phyloP scores from a whole-genome alignment of 1,284 basidiomycete genomes.

The Marasmius sp. region DNA sequence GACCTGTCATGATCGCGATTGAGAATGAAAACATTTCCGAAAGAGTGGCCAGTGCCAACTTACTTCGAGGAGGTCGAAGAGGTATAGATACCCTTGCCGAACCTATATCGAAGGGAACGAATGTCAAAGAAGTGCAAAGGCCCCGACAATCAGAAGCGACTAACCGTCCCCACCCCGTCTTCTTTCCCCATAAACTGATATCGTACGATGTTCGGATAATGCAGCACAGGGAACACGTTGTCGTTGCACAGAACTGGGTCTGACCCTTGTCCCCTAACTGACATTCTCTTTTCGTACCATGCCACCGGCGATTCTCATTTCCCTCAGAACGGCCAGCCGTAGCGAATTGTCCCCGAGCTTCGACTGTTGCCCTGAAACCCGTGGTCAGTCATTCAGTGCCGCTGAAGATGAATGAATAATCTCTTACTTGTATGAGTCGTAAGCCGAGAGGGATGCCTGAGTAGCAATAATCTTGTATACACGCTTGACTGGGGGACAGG shows the following conservation, averaged over 20 bases:
- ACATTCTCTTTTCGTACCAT: conserved; percentile 56
- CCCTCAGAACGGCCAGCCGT: conserved; percentile 50
- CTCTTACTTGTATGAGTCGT: conserved; percentile 57
- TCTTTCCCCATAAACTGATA: conserved; percentile 57
- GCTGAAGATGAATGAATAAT: background rate
- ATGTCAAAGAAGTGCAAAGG: background rate
- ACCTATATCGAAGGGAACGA: conserved; percentile 32
- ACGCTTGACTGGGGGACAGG: conserved; percentile 52
- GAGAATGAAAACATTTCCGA: background rate
- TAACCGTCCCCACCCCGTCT: conserved; percentile 65
- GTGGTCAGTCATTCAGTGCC: background rate
- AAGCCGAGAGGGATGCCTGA: conserved; percentile 45
- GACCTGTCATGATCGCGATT: conserved; percentile 35
- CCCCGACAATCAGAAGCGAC: conserved; percentile 15
- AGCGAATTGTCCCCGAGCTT: conserved; percentile 55
- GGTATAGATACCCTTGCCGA: conserved; percentile 61
- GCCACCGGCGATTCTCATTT: conserved; percentile 63
- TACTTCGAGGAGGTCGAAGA: conserved; percentile 63
- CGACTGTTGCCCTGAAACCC: conserved; percentile 44
- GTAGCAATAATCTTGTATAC: conserved; percentile 61
- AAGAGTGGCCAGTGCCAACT: conserved; percentile 15
- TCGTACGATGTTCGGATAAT: conserved; percentile 64
- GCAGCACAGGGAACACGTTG: conserved; percentile 55
- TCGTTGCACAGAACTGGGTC: conserved; percentile 49
- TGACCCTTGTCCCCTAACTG: conserved; percentile 60